Conservation (phyloP, 352 stramenopile species). For the Phytophthora sp. region DNA sequence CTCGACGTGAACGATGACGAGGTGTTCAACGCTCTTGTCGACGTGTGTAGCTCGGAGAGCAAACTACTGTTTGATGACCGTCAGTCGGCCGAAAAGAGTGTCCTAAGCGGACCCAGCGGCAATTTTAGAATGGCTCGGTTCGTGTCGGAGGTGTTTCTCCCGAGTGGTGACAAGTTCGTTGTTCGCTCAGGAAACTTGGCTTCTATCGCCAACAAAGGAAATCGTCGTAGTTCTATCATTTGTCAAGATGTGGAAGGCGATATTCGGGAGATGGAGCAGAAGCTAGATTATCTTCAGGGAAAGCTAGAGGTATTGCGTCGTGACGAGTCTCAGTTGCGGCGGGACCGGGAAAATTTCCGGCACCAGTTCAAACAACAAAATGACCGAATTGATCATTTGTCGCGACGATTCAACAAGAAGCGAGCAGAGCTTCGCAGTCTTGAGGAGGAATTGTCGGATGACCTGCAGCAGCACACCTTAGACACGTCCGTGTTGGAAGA, state of each 20-base stretch:
- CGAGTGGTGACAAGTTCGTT: slow-evolving; percentile 78
- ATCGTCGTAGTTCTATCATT: slow-evolving; percentile 70
- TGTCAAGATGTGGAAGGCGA: slow-evolving; percentile 75
- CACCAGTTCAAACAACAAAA: slow-evolving; percentile 51
- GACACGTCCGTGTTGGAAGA: slow-evolving; percentile 81
- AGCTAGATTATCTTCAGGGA: slow-evolving; percentile 53
- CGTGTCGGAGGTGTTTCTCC: slow-evolving; percentile 75
- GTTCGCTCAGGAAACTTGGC: slow-evolving; percentile 78
- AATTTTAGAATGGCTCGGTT: slow-evolving; percentile 68
- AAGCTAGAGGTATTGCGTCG: slow-evolving; percentile 55
- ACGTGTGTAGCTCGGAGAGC: slow-evolving; percentile 79
- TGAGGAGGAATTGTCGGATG: slow-evolving; percentile 74
- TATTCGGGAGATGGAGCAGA: slow-evolving; percentile 60
- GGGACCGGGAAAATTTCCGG: slow-evolving; percentile 49
- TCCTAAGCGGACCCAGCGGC: slow-evolving; percentile 62
- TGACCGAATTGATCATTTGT: slow-evolving; percentile 65
- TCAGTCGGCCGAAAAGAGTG: slow-evolving; percentile 54
- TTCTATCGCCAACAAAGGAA: slow-evolving; percentile 81
- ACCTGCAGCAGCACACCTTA: slow-evolving; percentile 64
- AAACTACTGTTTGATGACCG: slow-evolving; percentile 76
- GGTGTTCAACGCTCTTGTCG: slow-evolving; percentile 84
- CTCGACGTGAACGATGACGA: slow-evolving; percentile 76
- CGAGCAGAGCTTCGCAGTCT: slow-evolving; percentile 62
- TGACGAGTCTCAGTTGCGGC: slow-evolving; percentile 54
- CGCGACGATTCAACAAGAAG: slow-evolving; percentile 58